Conservation (phyloP, 83 land plant species). For the Thuja plicata region DNA sequence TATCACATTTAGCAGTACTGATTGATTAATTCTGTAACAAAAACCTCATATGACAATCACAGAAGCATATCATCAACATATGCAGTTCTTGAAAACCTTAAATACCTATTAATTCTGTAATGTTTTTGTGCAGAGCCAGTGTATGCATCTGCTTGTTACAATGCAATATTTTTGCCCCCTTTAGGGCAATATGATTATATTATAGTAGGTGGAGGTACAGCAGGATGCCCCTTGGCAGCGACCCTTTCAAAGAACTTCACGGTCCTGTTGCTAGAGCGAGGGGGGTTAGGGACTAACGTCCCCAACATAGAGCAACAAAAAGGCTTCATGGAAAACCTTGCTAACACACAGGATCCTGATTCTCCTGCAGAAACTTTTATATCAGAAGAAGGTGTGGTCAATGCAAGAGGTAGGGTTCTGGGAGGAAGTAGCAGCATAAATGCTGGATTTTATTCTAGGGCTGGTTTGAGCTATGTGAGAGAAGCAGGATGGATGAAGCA, state of each 20-base stretch:
- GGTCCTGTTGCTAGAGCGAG: slow-evolving; percentile 29
- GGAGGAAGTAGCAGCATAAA: slow-evolving; percentile 14
- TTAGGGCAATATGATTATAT: slow-evolving; percentile 13
- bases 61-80: background rate
- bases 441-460: slow-evolving; percentile 9
- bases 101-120: background rate
- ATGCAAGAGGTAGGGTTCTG: slow-evolving; percentile 5
- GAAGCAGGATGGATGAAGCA: slow-evolving; percentile 34
- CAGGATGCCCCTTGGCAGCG: slow-evolving; percentile 39
- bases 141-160: background rate
- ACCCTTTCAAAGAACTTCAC: slow-evolving; percentile 26
- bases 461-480: slow-evolving; percentile 22
- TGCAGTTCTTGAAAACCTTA: background rate
- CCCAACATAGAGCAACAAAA: background rate
- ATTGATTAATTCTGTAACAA: background rate
- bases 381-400: slow-evolving; percentile 23
- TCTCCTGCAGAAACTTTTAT: slow-evolving; percentile 29
- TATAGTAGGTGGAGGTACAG: slow-evolving; percentile 37
- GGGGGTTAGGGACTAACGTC: slow-evolving; percentile 10
- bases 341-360: slow-evolving; percentile 13
- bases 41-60: background rate
- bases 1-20: background rate
- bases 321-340: slow-evolving; percentile 25
- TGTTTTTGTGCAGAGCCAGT: background rate
- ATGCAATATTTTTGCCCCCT: background rate